Percentiles rank a stretch among this genome's conserved stretches.
Conservation (phyloP, 495 filamentous ascomycete genomes). For the Apodospora peruviana region DNA sequence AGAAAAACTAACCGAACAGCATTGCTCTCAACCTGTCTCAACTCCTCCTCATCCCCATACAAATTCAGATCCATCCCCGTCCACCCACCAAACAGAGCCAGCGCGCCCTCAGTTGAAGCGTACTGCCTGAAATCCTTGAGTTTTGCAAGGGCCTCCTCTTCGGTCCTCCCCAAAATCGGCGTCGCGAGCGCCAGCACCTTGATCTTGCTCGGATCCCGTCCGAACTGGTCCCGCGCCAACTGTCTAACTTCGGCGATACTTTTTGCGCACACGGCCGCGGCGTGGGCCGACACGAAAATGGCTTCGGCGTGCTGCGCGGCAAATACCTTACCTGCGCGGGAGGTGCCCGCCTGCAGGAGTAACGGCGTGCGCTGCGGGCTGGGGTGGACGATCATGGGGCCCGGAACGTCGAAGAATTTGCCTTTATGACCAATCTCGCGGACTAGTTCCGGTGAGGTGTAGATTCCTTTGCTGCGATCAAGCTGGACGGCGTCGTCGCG, state of each 20-base stretch:
- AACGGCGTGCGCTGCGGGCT: conserved; percentile 62
- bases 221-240: conserved; percentile 34
- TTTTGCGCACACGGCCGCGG: conserved; percentile 35
- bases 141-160: conserved; percentile 50
- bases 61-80: conserved; percentile 50
- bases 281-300: conserved; percentile 48
- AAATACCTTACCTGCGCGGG: conserved; percentile 57
- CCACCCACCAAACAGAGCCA: conserved; percentile 59
- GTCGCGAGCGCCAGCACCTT: conserved; percentile 47
- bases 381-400: conserved; percentile 59
- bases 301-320: conserved; percentile 59
- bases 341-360: conserved; percentile 61
- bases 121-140: conserved; percentile 44
- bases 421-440: conserved; percentile 62
- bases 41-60: conserved; percentile 53
- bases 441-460: conserved; percentile 54
- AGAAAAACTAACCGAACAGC: conserved; percentile 34
- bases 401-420: conserved; percentile 60
- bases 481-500: conserved; percentile 58
- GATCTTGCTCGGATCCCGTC: conserved; percentile 44
- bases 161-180: conserved; percentile 46
- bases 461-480: conserved; percentile 49
- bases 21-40: conserved; percentile 58
- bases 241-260: conserved; percentile 48
- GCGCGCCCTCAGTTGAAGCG: conserved; percentile 51